Base-by-base conservation (phyloP, 2,329 filamentous ascomycete species). In the Penicillium carneum region DNA sequence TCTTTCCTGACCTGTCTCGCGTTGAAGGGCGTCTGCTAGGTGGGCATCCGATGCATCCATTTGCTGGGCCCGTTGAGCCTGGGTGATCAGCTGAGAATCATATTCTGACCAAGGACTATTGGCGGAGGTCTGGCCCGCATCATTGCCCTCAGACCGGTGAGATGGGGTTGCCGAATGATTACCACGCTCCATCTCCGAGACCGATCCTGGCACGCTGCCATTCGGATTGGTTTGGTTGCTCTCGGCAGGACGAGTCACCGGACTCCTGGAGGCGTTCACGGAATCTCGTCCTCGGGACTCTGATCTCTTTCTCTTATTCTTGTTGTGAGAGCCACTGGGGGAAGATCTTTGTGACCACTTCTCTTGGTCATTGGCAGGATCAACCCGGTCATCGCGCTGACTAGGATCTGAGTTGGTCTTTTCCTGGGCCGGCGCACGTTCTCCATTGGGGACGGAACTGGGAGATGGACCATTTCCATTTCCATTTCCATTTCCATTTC, bases 221-320 rank as follows among this genome's bases (percentile, higher is more conserved):
- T 63, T 69, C 6, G 64, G 63, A 42, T 69, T 67, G 42, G 66
- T 58, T 18, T 73, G 71, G 9, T 39, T 52, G 39, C 65, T 53
- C 11, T 77, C 80, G 6, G 14, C 14, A 61, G 70, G 74, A 61
- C 63, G 74, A 65, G 72, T 74, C 63, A 69, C 76, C 64, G 79
- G 79, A 71, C 69, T 79, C 69, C 62, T 72, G 50, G 74, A 71
- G 53, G 68, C 63, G 36, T 69, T 76, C 57, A 77, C 72, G 52
- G 65, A 63, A 67, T 60, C 63, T 72, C 67, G 76, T 58, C 88
- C 88, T 39, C 81, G 75, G 6, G 89, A 91, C 47, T 82, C 79
- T 7, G 90, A 92, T 62, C 90, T 86, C 76, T 92, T 94, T 60
- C 83, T 76, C 67, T 84, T 84, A 70, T 87, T 86, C 77, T 89